These are phyloP conservation scores for Xylaria scruposa DNA, from an alignment of 495 filamentous ascomycete genomes.

Conservation along the genomic window DNA sequence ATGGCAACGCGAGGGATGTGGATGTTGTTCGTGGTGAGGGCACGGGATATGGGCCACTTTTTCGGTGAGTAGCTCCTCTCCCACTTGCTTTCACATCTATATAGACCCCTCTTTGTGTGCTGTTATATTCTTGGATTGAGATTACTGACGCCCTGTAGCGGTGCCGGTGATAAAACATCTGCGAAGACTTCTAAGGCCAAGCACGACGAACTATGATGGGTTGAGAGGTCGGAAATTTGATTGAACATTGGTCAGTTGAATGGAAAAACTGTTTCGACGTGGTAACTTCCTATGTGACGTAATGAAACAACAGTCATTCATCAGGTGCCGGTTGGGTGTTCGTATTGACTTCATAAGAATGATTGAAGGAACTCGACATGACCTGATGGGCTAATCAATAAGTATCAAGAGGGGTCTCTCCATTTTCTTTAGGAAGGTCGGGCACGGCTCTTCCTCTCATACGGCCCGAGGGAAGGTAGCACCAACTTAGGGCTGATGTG, in stretches of 20 bases:
- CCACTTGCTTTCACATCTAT: background rate
- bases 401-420: background rate
- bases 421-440: background rate
- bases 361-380: background rate
- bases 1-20: conserved; percentile 30
- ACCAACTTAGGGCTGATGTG: background rate
- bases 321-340: background rate
- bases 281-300: background rate
- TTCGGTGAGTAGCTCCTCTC: conserved; percentile 19
- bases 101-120: background rate
- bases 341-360: background rate
- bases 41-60: conserved; percentile 40
- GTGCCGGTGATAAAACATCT: background rate
- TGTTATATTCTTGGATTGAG: background rate
- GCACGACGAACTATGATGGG: conserved; percentile 21
- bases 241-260: background rate
- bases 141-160: background rate
- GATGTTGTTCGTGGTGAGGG: conserved; percentile 32
- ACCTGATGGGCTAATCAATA: background rate
- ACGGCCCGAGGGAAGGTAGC: background rate
- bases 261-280: background rate
- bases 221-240: background rate
- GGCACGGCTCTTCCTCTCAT: background rate
- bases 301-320: background rate
- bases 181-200: background rate